phyloP scores from a whole-genome alignment of 345 rosid species.

The Arabis hirsuta region DNA sequence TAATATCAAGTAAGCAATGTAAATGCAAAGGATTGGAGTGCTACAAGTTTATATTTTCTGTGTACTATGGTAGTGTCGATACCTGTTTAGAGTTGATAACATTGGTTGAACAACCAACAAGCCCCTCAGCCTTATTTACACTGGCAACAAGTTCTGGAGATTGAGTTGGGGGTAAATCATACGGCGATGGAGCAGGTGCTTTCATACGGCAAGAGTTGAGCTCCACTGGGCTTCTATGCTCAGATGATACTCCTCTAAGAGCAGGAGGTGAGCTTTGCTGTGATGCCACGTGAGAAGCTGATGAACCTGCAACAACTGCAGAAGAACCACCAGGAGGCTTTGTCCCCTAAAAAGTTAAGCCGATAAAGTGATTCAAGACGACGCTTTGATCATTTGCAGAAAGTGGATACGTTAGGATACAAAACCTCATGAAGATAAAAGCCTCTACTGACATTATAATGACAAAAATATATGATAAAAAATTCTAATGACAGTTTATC shows the following conservation, averaged over 20 bases:
- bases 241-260: slow-evolving; percentile 64
- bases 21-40: slow-evolving; percentile 13
- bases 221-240: slow-evolving; percentile 64
- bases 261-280: slow-evolving; percentile 69
- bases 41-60: slow-evolving; percentile 10
- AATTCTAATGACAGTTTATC: too few relatives aligned
- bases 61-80: slow-evolving; percentile 2
- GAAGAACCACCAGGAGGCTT: slow-evolving; percentile 70
- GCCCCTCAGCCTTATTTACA: slow-evolving; percentile 57
- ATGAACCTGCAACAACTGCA: slow-evolving; percentile 48
- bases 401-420: neutral
- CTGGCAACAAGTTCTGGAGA: slow-evolving; percentile 62
- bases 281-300: slow-evolving; percentile 69
- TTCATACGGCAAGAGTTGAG: slow-evolving; percentile 71
- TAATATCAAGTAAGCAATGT: slow-evolving; percentile 6
- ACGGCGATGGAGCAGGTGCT: slow-evolving; percentile 66
- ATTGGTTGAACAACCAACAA: slow-evolving; percentile 56
- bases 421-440: too few relatives aligned
- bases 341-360: slow-evolving; percentile 62
- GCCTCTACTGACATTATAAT: too few relatives aligned
- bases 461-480: too few relatives aligned
- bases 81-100: slow-evolving; percentile 77
- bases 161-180: slow-evolving; percentile 62
- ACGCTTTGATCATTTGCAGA: slow-evolving; percentile 5
- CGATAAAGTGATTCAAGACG: slow-evolving; percentile 16